Base-by-base conservation (phyloP, 495 filamentous ascomycete genomes). In the Trypethelium eluteriae region DNA sequence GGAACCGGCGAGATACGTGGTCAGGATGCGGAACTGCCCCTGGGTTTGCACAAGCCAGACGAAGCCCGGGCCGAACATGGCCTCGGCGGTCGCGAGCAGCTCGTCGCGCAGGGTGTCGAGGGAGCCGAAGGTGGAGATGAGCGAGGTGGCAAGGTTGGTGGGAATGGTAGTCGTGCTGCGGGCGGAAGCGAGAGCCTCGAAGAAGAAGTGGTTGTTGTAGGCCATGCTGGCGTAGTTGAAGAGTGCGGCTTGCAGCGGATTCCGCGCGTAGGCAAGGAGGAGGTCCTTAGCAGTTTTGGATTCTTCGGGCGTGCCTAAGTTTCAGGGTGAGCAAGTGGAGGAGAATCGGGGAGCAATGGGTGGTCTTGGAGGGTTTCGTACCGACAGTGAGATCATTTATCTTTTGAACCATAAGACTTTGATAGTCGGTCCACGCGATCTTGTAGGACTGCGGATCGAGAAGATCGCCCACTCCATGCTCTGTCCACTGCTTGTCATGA, bases 201-300 rank as follows among this genome's bases (percentile, higher is more conserved):
- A 98, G 86, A 96, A 98, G 79, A 94, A 89, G 77, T 94, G 86
- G 81, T 97, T 97, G 84, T 98, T 97, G 81, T 90, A 87, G 65
- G 92, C 90, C 88, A 96, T 96, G 68, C 88, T 92, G 74, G 94
- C 94, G 73, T 93, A 85, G 82, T 98, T 98, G 85, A 98, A 98
- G 69, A 88, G 79, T 67, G 85, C 79, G 50, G 95, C 94, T 68
- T 82, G 79, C 64, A 84, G 80, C 39, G 92, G 85, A 68, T 93
- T 85, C 72, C 91, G 89, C 62, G 94, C 90, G 70, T 87, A 88
- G 68, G 83, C 81, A 74, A 95, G 79, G 72, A 91, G 73, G 76
- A 96, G 85, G 41, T 86, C 79, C 79, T 90, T 84, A 39, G 84
- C 75, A 39, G 82, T 77, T 67, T 79, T 73, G 68, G 83, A 74